phyloP scores from a whole-genome alignment of 352 stramenopile genomes.

The Pythium dissotocum region DNA sequence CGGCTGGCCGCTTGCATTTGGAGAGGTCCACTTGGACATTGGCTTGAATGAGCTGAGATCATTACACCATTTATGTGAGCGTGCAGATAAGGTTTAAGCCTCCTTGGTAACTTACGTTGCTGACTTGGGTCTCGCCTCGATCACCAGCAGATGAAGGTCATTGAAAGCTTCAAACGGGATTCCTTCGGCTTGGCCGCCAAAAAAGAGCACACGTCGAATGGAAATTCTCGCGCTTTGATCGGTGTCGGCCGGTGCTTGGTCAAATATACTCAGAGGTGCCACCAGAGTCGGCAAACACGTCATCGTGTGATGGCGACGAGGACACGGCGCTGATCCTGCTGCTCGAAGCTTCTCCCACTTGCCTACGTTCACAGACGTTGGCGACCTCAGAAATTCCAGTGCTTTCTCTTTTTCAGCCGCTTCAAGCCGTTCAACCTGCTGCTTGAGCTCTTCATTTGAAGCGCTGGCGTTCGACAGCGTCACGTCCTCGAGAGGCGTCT shows the following conservation, averaged over 20 bases:
- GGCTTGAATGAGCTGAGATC: conserved; percentile 27
- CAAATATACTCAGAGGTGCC: conserved; percentile 30
- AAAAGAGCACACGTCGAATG: conserved; percentile 58
- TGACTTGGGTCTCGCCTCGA: conserved; percentile 23
- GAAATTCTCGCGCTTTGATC: conserved; percentile 17
- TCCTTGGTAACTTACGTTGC: conserved; percentile 8
- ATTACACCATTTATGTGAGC: background rate
- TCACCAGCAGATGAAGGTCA: conserved; percentile 53
- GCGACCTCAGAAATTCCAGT: conserved; percentile 43
- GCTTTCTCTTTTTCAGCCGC: conserved; percentile 14
- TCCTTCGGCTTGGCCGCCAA: conserved; percentile 65
- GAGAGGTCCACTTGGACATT: conserved; percentile 41
- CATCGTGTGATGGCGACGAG: conserved; percentile 65
- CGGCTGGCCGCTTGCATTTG: conserved; percentile 31
- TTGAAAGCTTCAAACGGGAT: conserved; percentile 73
- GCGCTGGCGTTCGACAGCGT: background rate
- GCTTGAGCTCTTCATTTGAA: conserved; percentile 5
- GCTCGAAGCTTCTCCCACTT: conserved; percentile 68
- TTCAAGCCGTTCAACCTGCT: background rate
- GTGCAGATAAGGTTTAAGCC: background rate
- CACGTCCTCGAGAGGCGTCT: conserved; percentile 28
- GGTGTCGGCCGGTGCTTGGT: background rate
- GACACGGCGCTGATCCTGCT: conserved; percentile 41
- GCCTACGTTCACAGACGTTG: conserved; percentile 38
- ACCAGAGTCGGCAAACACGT: conserved; percentile 45